phyloP scores from a whole-genome alignment of 352 stramenopile genomes.

The Poterioochromonas sp. region DNA sequence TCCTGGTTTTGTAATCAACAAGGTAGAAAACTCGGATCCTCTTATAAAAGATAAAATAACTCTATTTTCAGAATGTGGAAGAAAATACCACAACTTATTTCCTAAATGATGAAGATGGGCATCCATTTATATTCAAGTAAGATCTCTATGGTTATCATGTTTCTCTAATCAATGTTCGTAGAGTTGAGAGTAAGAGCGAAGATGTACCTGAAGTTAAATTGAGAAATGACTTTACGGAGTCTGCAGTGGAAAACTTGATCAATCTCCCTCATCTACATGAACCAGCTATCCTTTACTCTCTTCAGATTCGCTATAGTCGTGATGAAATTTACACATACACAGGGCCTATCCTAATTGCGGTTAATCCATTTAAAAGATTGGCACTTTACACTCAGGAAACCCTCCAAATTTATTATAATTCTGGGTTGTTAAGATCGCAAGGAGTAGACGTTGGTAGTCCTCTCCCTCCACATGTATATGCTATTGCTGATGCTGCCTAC shows the following conservation, averaged over 20 bases:
- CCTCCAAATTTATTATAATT: slow-evolving; percentile 49
- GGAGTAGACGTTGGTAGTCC: neutral
- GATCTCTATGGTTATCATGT: neutral
- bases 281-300: slow-evolving; percentile 53
- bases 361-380: slow-evolving; percentile 57
- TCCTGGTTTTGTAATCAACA: neutral
- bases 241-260: slow-evolving; percentile 50
- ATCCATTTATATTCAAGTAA: neutral
- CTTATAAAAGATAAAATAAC: neutral
- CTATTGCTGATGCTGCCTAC: slow-evolving; percentile 46
- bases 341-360: slow-evolving; percentile 52
- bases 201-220: slow-evolving; percentile 6
- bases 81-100: neutral
- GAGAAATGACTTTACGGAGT: neutral
- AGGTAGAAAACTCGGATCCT: neutral
- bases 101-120: neutral
- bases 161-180: neutral
- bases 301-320: slow-evolving; percentile 77
- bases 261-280: slow-evolving; percentile 53
- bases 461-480: slow-evolving; percentile 48
- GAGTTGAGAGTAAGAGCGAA: neutral
- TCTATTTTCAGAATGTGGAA: neutral
- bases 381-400: slow-evolving; percentile 44
- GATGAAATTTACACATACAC: slow-evolving; percentile 83
- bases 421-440: slow-evolving; percentile 16